Conservation (phyloP, 2,329 filamentous ascomycete genomes). For the Claviceps maximensis region DNA sequence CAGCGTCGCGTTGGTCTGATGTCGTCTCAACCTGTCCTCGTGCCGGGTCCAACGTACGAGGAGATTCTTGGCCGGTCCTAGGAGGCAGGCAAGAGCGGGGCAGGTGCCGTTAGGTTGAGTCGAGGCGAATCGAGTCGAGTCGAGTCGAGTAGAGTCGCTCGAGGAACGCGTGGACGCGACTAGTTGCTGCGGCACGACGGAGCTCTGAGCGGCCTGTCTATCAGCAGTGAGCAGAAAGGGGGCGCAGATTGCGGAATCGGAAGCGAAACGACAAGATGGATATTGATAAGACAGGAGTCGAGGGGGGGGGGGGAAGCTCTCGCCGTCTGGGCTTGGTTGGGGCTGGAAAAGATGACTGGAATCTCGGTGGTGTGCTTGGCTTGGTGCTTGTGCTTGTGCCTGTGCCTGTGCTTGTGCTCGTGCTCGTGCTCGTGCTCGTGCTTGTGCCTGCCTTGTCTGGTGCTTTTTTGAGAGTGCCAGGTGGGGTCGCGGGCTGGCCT, state of each 20-base stretch:
- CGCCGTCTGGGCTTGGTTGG: not conserved
- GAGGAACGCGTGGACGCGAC: not conserved
- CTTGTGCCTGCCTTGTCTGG: not conserved
- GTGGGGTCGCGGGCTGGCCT: not conserved
- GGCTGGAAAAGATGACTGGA: not conserved
- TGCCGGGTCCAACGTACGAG: not conserved
- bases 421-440: slow-evolving; percentile 1
- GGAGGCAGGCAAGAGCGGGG: slow-evolving; percentile 3
- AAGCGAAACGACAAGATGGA: not conserved
- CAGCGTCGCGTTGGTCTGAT: not conserved
- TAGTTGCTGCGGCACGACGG: not conserved
- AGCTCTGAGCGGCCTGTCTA: not conserved
- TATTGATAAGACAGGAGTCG: not conserved
- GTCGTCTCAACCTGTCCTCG: not conserved
- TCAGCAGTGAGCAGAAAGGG: not conserved
- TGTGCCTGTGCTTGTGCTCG: not conserved
- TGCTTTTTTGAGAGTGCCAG: too few species aligned
- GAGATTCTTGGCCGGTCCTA: not conserved
- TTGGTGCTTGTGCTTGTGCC: not conserved
- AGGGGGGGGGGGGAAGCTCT: not conserved
- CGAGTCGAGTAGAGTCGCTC: not conserved
- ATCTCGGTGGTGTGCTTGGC: not conserved
- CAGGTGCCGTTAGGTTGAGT: not conserved
- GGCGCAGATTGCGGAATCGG: not conserved
- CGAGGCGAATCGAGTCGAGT: not conserved